Percentiles rank a stretch among this genome's conserved stretches.
These are phyloP conservation scores for Claviceps spartinae DNA, from an alignment of 2,329 filamentous ascomycete species.

Conservation along the genomic window DNA sequence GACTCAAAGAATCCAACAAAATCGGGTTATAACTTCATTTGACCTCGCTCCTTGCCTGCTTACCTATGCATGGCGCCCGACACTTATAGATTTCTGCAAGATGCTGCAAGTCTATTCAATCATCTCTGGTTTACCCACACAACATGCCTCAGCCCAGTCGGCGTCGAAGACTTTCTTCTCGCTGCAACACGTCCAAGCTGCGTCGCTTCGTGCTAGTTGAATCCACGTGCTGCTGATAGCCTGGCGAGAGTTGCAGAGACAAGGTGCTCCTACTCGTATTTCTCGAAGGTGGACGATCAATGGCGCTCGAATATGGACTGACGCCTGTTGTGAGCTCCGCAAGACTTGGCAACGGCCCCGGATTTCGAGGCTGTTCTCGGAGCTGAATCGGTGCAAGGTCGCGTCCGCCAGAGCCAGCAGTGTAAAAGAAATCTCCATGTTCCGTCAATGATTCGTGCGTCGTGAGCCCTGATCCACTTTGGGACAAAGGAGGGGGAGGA, in stretches of 20 bases:
- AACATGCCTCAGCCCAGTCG: conserved; percentile 12
- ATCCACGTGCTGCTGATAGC: conserved; percentile 23
- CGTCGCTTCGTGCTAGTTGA: conserved; percentile 35
- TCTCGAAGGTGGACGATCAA: conserved; percentile 19
- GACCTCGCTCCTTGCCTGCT: not conserved
- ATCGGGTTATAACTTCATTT: not conserved
- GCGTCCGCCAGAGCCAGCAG: conserved; percentile 25
- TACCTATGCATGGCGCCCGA: not conserved
- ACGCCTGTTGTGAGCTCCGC: conserved; percentile 51
- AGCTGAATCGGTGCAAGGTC: conserved; percentile 41
- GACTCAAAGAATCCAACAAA: not conserved
- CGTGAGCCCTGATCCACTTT: conserved; percentile 9
- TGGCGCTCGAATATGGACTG: conserved; percentile 44
- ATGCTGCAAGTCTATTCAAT: no score
- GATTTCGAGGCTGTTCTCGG: conserved; percentile 23
- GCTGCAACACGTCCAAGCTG: conserved; percentile 31
- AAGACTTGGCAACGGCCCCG: conserved; percentile 42
- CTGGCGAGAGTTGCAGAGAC: conserved; percentile 20
- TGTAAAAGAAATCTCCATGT: conserved; percentile 18
- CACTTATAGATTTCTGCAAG: no score
- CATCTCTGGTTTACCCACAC: no score
- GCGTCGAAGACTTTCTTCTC: conserved; percentile 32
- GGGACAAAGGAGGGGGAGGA: conserved; percentile 20
- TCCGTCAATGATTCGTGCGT: conserved; percentile 14
- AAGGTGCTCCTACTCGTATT: conserved; percentile 12